Evolutionary conservation across 768 basidiomycete genomes (phyloP).

Genomic region (Termitomyces sp.): DNA sequence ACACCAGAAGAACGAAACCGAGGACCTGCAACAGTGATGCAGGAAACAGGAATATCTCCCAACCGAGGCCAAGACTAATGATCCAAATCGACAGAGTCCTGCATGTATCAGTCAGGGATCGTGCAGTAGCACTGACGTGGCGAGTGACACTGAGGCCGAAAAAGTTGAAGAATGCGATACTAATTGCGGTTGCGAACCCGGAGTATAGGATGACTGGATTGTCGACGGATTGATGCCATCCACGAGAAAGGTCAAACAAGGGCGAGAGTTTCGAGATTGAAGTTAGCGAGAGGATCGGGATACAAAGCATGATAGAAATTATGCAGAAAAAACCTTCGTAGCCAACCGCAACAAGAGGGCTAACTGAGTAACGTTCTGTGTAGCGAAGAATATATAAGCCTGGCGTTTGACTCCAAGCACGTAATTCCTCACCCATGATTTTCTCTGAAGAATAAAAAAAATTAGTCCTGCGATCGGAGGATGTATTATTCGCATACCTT

Average conservation of each 20-base stretch:
- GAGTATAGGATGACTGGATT: constrained; percentile 68
- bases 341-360: constrained; percentile 89
- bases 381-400: neutral
- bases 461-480: constrained; percentile 4
- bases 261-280: constrained; percentile 58
- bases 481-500: constrained; percentile 34
- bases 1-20: constrained; percentile 89
- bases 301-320: constrained; percentile 66
- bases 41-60: constrained; percentile 83
- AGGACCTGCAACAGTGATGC: constrained; percentile 74
- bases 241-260: constrained; percentile 85
- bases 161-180: constrained; percentile 81
- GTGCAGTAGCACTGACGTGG: constrained; percentile 87
- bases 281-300: constrained; percentile 75
- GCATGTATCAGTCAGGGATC: constrained; percentile 90
- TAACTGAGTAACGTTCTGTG: constrained; percentile 64
- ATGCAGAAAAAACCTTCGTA: constrained; percentile 91
- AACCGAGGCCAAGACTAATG: constrained; percentile 80
- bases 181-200: constrained; percentile 63
- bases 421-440: constrained; percentile 57
- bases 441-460: constrained; percentile 49
- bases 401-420: neutral
- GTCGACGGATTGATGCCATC: constrained; percentile 82
- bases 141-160: constrained; percentile 88
- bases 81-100: constrained; percentile 96